Base-by-base conservation (phyloP, 2,329 filamentous ascomycete genomes). In the Sporothrix humicola region DNA sequence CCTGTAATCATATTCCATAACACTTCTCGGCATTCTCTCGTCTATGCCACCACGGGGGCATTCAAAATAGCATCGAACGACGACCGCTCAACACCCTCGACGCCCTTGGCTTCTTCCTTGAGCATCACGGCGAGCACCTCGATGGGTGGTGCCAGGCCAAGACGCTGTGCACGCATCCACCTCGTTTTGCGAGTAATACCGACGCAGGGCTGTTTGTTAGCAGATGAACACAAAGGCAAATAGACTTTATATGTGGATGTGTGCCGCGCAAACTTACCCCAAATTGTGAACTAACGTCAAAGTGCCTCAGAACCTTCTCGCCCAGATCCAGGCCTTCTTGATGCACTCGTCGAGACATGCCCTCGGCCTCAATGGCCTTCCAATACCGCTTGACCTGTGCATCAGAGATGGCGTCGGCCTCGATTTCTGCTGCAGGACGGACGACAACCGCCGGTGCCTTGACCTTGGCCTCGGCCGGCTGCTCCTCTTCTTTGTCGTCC, bases 261-360 rank as follows among this genome's bases (percentile, higher is more conserved):
- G 31, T 37, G 31, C 31, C 31, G 7, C 5, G 31, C 31, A 5
- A 7, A 90, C 93, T 85, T 89, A 97, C 94, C 73, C 96, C 96
- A 81, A 93, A 99, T 79, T 97, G 93, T 74, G 89, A 93, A 79
- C 91, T 96, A 77, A 97, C 92, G 81, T 99, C 96, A 82, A 96
- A 99, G 81, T 97, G 93, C 76, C 95, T 87, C 78, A 98, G 82
- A 37, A 98, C 90, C 85, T 95, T 97, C 86, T 98, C 95, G 73
- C 92, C 87, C 63, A 92, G 77, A 12, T 85, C 87, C 77, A 98
- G 80, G 2, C 86, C 91, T 78, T 91, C 82, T 82, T 97, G 94
- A 79, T 98, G 96, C 50, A 97, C 90, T 78, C 92, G 85, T 58
- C 88, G 88, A 20, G 93, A 89, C 74, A 86, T 87, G 77, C 93